These are phyloP conservation scores for Gomphus bonarii DNA, from an alignment of 1,284 basidiomycete genomes.

Conservation along the genomic window DNA sequence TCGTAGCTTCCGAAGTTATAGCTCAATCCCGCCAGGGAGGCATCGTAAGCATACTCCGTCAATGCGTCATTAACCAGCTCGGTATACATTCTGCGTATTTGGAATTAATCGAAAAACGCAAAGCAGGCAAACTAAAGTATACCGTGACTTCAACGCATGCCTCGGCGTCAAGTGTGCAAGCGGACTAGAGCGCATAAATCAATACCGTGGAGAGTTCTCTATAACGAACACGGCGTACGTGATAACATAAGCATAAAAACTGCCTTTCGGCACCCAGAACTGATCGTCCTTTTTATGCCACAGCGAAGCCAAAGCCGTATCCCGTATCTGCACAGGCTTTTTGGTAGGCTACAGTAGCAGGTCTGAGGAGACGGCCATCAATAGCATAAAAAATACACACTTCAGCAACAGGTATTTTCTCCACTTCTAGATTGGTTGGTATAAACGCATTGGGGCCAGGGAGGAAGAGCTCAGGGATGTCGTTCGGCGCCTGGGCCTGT, in stretches of 20 bases:
- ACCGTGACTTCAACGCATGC: conserved; percentile 56
- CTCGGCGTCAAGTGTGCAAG: conserved; percentile 45
- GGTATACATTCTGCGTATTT: conserved; percentile 58
- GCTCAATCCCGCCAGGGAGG: conserved; percentile 80
- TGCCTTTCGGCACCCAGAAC: conserved; percentile 88
- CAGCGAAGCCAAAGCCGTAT: conserved; percentile 61
- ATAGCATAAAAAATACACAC: conserved; percentile 26
- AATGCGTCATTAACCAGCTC: conserved; percentile 86
- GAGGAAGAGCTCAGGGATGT: conserved; percentile 62
- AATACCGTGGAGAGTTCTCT: conserved; percentile 4
- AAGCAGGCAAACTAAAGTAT: conserved; percentile 14
- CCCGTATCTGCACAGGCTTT: conserved; percentile 66
- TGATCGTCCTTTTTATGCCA: conserved; percentile 97
- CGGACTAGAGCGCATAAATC: conserved; percentile 29
- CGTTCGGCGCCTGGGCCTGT: conserved; percentile 51
- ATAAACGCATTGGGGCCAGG: conserved; percentile 86
- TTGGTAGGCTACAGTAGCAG: conserved; percentile 44
- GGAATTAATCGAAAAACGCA: background rate
- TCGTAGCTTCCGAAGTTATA: conserved; percentile 65
- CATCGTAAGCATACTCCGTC: conserved; percentile 89
- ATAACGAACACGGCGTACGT: conserved; percentile 11
- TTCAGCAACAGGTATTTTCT: conserved; percentile 55
- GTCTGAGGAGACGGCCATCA: background rate
- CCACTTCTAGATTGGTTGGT: conserved; percentile 77
- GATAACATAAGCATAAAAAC: conserved; percentile 31